Conservation (phyloP, 225 moss, liverwort and hornwort genomes). For the Polytrichum formosum region DNA sequence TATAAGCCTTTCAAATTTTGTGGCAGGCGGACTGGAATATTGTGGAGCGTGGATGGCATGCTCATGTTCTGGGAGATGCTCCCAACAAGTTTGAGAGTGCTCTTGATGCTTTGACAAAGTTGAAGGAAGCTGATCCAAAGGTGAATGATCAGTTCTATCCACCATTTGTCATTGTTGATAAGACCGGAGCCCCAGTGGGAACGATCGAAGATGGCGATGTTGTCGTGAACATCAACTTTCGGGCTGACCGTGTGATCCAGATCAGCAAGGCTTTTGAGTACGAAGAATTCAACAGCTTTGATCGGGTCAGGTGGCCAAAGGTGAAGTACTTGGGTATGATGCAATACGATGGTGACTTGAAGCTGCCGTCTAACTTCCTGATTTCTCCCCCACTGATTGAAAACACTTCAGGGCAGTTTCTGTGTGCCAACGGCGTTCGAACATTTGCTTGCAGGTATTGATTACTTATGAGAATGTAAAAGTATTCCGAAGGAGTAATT, state of each 20-base stretch:
- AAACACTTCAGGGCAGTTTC: slow-evolving; percentile 63
- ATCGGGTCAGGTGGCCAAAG: slow-evolving; percentile 71
- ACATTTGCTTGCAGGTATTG: slow-evolving; percentile 87
- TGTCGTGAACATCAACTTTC: slow-evolving; percentile 77
- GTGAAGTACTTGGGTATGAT: slow-evolving; percentile 81
- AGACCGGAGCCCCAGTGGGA: slow-evolving; percentile 62
- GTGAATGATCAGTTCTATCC: slow-evolving; percentile 76
- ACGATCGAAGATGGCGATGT: slow-evolving; percentile 68
- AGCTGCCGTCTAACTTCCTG: slow-evolving; percentile 72
- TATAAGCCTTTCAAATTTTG: neutral
- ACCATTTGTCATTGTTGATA: slow-evolving; percentile 72
- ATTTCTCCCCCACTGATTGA: slow-evolving; percentile 78
- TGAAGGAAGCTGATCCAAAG: slow-evolving; percentile 62
- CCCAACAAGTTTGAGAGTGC: slow-evolving; percentile 75
- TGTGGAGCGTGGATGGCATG: slow-evolving; percentile 85
- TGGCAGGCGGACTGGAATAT: slow-evolving; percentile 83
- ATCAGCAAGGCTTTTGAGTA: slow-evolving; percentile 92
- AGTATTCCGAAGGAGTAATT: neutral
- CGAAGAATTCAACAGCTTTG: slow-evolving; percentile 54
- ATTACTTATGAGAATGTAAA: neutral
- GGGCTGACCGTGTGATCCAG: slow-evolving; percentile 72
- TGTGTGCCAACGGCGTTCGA: slow-evolving; percentile 64
- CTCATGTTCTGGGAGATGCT: slow-evolving; percentile 77
- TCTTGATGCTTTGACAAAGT: slow-evolving; percentile 70
- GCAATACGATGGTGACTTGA: slow-evolving; percentile 88